Evolutionary conservation across 2,329 filamentous ascomycete genomes (phyloP).

Genomic region (Pseudogymnoascus sp.): DNA sequence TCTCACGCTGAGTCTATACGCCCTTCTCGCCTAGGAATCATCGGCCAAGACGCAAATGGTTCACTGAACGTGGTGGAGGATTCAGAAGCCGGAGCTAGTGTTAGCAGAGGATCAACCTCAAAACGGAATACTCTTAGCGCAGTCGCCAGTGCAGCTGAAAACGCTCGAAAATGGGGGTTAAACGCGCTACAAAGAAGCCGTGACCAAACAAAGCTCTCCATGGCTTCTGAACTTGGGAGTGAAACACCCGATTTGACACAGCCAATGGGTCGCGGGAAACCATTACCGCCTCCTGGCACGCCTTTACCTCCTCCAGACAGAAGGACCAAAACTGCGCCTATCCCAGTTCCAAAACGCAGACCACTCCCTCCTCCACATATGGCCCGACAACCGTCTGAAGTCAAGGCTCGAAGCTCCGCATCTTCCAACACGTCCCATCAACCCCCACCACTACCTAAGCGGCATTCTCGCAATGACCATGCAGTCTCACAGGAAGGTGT

Average conservation of each 20-base stretch:
- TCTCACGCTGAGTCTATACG: not conserved
- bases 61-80: not conserved
- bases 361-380: slow-evolving; percentile 44
- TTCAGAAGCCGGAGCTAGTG: slow-evolving; percentile 20
- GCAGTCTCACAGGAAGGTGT: slow-evolving; percentile 35
- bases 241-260: slow-evolving; percentile 36
- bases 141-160: slow-evolving; percentile 49
- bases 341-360: slow-evolving; percentile 58
- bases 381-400: slow-evolving; percentile 24
- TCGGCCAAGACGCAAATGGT: not conserved
- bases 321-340: slow-evolving; percentile 51
- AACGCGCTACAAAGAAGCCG: slow-evolving; percentile 47
- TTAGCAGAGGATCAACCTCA: slow-evolving; percentile 36
- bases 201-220: slow-evolving; percentile 35
- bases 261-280: slow-evolving; percentile 77
- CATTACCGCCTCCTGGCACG: slow-evolving; percentile 72
- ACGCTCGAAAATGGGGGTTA: slow-evolving; percentile 54
- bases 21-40: not conserved
- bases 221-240: slow-evolving; percentile 10
- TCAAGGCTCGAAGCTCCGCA: slow-evolving; percentile 2
- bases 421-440: not conserved
- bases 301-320: slow-evolving; percentile 67
- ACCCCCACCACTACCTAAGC: slow-evolving; percentile 43
- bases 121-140: slow-evolving; percentile 50
- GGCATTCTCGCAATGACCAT: slow-evolving; percentile 33